Base-by-base conservation (phyloP, 768 basidiomycete species). In the Amanita inopinata region DNA sequence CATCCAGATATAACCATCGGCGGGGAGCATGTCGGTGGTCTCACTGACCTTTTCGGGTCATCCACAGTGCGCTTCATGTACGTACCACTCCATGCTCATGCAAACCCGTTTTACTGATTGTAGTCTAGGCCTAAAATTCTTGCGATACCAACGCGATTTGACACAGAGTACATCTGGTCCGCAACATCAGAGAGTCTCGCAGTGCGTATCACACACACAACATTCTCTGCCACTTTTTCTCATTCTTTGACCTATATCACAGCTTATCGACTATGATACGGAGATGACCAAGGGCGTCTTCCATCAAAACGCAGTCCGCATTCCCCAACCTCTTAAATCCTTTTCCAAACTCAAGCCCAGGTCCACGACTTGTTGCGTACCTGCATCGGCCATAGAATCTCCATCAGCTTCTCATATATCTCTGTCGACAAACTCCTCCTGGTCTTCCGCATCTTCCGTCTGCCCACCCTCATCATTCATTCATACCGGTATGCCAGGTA, bases 91-190 rank as follows among this genome's bases (percentile, higher is more conserved):
- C n/a, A 15, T 18, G 34, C 35, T 33, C n/a, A 6, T 43, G 9
- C 32, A 19, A 20, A 17, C 36, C 15, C 14, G 22, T 23, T 23
- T 27, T 50, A 5, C 18, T 46, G 36, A 28, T 47, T 33, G 46
- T 23, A n/a, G 33, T 33, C 11, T 48, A 79, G 76, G 55, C 70
- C 68, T n/a, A 76, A 78, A 51, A 59, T 72, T 20, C 69, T 80
- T n/a, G 67, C 67, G 15, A 65, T 80, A 36, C 76, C 76, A 14
- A 75, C 75, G 5, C 71, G 77, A n/a, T 79, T 79, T 47, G 74
- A 78, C 47, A 67, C 75, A 2, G 71, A 77, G 49, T 74, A 67
- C 46, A 61, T 77, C 27, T 80, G 78, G 78, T 67, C 67, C 33
- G 76, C 74, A 9, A 73, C 72, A n/a, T 58, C 69, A 0, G 61